Conservation (phyloP, 1,284 basidiomycete genomes). For the Ganoderma lucidum region DNA sequence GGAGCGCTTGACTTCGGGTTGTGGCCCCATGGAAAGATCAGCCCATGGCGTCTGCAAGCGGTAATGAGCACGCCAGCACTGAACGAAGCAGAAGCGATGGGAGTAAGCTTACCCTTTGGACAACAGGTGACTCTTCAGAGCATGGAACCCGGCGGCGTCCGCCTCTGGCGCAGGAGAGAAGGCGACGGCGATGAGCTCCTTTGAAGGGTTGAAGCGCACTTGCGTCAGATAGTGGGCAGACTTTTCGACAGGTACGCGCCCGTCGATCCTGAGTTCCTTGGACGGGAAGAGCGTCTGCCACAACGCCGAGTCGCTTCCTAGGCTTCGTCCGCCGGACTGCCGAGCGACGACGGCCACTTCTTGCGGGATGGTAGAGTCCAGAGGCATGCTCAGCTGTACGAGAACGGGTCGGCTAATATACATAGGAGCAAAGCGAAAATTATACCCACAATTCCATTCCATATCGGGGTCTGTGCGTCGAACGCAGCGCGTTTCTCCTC, state of each 20-base stretch:
- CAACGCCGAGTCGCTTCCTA: constrained; percentile 62
- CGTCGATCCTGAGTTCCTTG: constrained; percentile 74
- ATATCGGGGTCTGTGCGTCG: constrained; percentile 64
- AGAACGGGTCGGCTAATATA: background rate
- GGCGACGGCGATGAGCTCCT: constrained; percentile 81
- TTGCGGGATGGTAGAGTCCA: constrained; percentile 73
- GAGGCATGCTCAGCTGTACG: constrained; percentile 75
- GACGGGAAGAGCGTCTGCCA: constrained; percentile 81
- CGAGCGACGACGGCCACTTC: constrained; percentile 71
- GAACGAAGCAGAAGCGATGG: constrained; percentile 17
- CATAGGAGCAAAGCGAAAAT: constrained; percentile 5
- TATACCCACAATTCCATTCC: constrained; percentile 73
- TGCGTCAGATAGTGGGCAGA: constrained; percentile 81
- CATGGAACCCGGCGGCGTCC: constrained; percentile 58
- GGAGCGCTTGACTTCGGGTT: constrained; percentile 76
- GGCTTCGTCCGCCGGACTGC: constrained; percentile 71
- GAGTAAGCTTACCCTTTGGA: constrained; percentile 71
- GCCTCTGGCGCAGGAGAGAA: constrained; percentile 63
- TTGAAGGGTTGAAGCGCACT: constrained; percentile 76
- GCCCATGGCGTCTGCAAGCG: constrained; percentile 77
- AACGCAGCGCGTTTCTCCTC: constrained; percentile 50
- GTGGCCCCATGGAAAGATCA: constrained; percentile 86
- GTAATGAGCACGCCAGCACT: constrained; percentile 15
- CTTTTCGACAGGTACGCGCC: constrained; percentile 80
- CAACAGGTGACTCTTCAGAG: constrained; percentile 74